Conservation (phyloP, 169 alveolate species). For the Cryptosporidium ryanae region DNA sequence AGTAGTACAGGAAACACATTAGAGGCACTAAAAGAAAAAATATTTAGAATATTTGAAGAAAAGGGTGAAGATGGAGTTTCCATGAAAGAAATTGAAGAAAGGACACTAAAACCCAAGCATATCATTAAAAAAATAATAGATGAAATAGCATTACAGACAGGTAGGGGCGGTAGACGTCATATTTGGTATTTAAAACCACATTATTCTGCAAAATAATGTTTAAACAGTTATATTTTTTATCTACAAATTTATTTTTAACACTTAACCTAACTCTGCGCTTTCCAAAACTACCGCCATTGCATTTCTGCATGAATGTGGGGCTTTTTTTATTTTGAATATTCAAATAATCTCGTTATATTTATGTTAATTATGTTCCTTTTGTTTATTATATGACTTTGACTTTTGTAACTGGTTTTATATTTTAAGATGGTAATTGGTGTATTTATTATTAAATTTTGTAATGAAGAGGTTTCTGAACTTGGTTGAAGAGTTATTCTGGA, state of each 20-base stretch:
- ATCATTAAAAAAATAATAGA: conserved; percentile 55
- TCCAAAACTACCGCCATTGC: too few species aligned
- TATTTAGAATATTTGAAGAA: conserved; percentile 65
- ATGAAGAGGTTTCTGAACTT: neutral
- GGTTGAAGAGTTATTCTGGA: neutral
- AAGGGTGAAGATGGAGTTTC: conserved; percentile 71
- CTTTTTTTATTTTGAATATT: neutral
- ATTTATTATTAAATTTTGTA: neutral
- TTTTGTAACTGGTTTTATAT: neutral
- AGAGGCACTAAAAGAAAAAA: conserved; percentile 53
- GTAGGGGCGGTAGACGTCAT: conserved; percentile 72
- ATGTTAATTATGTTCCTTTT: too few species aligned
- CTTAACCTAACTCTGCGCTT: too few species aligned
- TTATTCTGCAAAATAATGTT: conserved; percentile 24
- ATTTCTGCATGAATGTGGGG: too few species aligned
- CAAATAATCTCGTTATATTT: neutral
- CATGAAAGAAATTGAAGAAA: conserved; percentile 60
- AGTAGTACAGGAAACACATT: conserved; percentile 10
- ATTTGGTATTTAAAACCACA: conserved; percentile 62
- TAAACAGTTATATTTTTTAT: neutral
- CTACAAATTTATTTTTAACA: too few species aligned
- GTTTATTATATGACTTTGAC: too few species aligned
- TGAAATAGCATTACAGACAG: conserved; percentile 68
- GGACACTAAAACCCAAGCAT: conserved; percentile 59
- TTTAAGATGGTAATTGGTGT: neutral